These are phyloP conservation scores for Podaxis pistillaris DNA, from an alignment of 768 basidiomycete species.

Conservation along the genomic window DNA sequence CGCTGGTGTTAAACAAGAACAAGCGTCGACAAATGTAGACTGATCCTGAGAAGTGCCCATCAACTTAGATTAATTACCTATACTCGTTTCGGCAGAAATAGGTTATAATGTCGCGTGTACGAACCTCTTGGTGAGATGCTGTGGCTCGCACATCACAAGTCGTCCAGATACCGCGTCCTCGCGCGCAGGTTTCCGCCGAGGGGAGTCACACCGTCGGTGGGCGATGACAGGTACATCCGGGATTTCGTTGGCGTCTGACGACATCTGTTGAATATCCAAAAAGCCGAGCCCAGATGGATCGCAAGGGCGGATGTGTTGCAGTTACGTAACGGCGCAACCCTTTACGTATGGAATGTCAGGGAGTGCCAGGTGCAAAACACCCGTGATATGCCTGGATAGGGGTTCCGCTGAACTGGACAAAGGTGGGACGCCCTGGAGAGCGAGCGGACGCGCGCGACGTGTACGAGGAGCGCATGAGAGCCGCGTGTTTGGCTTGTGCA, in stretches of 20 bases:
- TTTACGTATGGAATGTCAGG: slow-evolving; percentile 9
- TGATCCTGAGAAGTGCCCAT: slow-evolving; percentile 23
- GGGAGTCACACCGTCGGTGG: neutral
- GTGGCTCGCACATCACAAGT: slow-evolving; percentile 5
- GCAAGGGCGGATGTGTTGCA: slow-evolving; percentile 12
- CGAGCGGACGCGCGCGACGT: slow-evolving; percentile 2
- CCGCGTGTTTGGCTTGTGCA: neutral
- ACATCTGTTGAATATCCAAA: slow-evolving; percentile 6
- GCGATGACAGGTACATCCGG: neutral
- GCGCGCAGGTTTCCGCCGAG: neutral
- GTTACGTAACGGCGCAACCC: slow-evolving; percentile 14
- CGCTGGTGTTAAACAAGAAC: slow-evolving; percentile 20
- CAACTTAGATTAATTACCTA: slow-evolving; percentile 21
- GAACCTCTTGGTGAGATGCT: slow-evolving; percentile 9
- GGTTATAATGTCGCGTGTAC: slow-evolving; percentile 15
- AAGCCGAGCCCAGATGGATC: slow-evolving; percentile 3
- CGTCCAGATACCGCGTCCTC: neutral
- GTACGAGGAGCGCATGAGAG: slow-evolving; percentile 8
- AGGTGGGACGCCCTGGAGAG: slow-evolving; percentile 3
- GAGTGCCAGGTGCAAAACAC: slow-evolving; percentile 14
- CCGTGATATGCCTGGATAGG: slow-evolving; percentile 11
- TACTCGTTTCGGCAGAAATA: slow-evolving; percentile 19
- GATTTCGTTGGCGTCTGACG: slow-evolving; percentile 8
- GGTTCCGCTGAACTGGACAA: slow-evolving; percentile 2
- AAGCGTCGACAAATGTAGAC: slow-evolving; percentile 23